phyloP scores from a whole-genome alignment of 345 rosid species.

The Euclidium syriacum region DNA sequence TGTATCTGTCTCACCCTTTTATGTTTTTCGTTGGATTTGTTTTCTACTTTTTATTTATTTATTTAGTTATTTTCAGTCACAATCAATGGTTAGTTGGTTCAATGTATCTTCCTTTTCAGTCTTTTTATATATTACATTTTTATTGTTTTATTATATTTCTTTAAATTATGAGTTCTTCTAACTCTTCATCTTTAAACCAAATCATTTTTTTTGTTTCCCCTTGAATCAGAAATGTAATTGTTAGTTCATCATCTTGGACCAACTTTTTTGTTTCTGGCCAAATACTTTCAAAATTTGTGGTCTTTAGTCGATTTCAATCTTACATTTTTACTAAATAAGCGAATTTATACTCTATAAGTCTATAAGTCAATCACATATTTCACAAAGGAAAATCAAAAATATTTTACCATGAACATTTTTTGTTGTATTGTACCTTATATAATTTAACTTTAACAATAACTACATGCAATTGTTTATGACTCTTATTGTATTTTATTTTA shows the following conservation, averaged over 20 bases:
- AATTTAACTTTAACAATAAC: no score
- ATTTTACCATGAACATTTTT: no score
- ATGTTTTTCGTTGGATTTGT: constrained; percentile 16
- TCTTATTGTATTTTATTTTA: not conserved
- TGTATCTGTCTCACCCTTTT: constrained; percentile 19
- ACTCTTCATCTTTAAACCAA: not conserved
- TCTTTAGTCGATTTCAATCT: no score
- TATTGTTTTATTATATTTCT: not conserved
- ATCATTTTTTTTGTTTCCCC: not conserved
- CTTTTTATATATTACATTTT: not conserved
- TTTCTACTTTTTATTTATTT: not conserved
- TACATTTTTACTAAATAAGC: no score
- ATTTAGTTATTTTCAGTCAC: not conserved
- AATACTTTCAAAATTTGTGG: not conserved
- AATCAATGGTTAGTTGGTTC: constrained; percentile 23
- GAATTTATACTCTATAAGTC: no score
- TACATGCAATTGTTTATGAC: no score
- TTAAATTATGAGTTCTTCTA: not conserved
- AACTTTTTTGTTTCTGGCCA: not conserved
- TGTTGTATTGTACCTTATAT: no score
- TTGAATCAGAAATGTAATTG: not conserved
- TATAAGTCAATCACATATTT: no score
- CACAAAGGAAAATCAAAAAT: no score
- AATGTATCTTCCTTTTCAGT: constrained; percentile 13
- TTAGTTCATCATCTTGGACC: constrained; percentile 6